A percentile compares a stretch with the other conserved stretches of the same genome.
Evolutionary conservation across 2,329 filamentous ascomycete genomes (phyloP).

Genomic region (Moelleriella libera): DNA sequence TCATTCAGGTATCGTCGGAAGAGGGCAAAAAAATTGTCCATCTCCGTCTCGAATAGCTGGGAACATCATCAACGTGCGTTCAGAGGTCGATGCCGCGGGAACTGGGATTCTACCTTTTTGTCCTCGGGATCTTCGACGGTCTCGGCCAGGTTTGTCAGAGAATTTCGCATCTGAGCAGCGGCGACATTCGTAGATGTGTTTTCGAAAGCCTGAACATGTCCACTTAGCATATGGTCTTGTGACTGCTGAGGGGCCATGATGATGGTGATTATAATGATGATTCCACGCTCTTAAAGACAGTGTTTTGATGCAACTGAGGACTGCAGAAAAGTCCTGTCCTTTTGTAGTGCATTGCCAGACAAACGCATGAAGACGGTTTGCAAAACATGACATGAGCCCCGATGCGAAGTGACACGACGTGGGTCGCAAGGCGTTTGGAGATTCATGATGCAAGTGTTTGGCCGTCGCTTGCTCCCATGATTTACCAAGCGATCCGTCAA

Average conservation of each 20-base stretch:
- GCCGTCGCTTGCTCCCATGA: no score
- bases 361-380: no score
- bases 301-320: no score
- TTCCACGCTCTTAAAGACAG: no score
- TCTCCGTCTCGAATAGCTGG: slow-evolving; percentile 92
- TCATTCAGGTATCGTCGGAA: slow-evolving; percentile 98
- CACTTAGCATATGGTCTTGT: slow-evolving; percentile 10
- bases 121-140: slow-evolving; percentile 68
- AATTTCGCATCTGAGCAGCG: slow-evolving; percentile 97
- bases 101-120: slow-evolving; percentile 55
- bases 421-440: no score
- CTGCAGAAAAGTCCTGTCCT: no score
- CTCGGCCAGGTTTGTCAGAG: slow-evolving; percentile 83
- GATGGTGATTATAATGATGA: neutral
- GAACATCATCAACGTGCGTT: slow-evolving; percentile 1
- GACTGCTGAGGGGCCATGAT: neutral
- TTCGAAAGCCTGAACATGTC: slow-evolving; percentile 67
- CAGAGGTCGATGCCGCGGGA: neutral
- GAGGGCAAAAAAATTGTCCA: slow-evolving; percentile 99
- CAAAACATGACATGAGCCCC: no score
- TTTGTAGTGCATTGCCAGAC: no score
- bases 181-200: slow-evolving; percentile 98
- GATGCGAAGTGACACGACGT: no score
- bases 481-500: no score
- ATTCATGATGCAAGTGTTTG: no score